These are phyloP conservation scores for Phaseolus coccineus DNA, from an alignment of 331 rosid species.

Conservation along the genomic window DNA sequence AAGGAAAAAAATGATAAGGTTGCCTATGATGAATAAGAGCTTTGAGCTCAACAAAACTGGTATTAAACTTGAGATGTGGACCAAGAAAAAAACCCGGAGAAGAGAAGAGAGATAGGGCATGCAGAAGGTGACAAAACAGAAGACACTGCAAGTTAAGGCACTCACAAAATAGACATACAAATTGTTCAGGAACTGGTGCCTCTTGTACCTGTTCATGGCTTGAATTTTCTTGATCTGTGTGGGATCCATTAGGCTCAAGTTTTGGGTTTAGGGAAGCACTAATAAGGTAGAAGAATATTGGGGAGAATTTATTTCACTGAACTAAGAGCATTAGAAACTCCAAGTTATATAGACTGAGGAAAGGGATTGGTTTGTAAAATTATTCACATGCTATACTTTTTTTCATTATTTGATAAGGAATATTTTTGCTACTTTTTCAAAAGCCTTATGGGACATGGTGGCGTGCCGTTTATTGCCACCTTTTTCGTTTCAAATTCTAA, in stretches of 20 bases:
- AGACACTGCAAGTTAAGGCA: slow-evolving; percentile 50
- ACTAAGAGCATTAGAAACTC: slow-evolving; percentile 40
- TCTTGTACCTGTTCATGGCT: slow-evolving; percentile 57
- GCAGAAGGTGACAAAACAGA: slow-evolving; percentile 64
- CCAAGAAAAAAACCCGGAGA: slow-evolving; percentile 43
- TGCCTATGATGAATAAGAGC: slow-evolving; percentile 69
- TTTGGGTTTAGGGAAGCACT: not conserved
- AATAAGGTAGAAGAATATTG: slow-evolving; percentile 8
- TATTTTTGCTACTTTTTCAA: slow-evolving; percentile 50
- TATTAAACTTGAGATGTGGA: slow-evolving; percentile 46
- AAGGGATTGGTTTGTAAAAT: slow-evolving; percentile 49
- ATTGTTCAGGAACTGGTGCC: slow-evolving; percentile 40
- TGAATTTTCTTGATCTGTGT: slow-evolving; percentile 55
- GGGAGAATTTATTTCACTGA: slow-evolving; percentile 47
- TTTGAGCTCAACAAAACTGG: slow-evolving; percentile 64
- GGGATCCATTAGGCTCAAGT: slow-evolving; percentile 57
- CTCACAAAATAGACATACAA: slow-evolving; percentile 53
- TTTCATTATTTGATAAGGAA: slow-evolving; percentile 46
- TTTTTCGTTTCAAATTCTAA: slow-evolving; percentile 42
- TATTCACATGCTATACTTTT: slow-evolving; percentile 48
- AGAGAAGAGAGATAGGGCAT: slow-evolving; percentile 57
- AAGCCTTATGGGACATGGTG: slow-evolving; percentile 51
- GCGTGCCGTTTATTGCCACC: slow-evolving; percentile 51
- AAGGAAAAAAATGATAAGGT: slow-evolving; percentile 70
- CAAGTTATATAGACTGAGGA: slow-evolving; percentile 49